Conservation (phyloP, 2,329 filamentous ascomycete species). For the Neofusicoccum sp. region DNA sequence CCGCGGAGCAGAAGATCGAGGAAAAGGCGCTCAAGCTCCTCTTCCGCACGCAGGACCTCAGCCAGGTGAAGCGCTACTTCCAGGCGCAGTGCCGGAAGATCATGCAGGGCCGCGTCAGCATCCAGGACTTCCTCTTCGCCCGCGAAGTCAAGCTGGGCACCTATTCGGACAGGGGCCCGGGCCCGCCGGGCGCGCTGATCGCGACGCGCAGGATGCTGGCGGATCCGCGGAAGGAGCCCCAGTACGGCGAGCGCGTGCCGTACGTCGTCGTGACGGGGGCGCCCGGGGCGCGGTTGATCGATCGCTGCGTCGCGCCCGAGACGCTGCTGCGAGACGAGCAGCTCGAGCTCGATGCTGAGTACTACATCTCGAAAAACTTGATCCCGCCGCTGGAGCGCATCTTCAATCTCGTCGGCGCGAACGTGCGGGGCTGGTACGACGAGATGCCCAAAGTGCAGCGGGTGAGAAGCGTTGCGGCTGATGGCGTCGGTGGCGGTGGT, state of each 20-base stretch:
- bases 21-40: constrained; percentile 86
- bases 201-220: constrained; percentile 81
- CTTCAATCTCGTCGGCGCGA: constrained; percentile 92
- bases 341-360: constrained; percentile 83
- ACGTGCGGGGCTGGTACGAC: constrained; percentile 87
- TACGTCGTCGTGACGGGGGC: constrained; percentile 91
- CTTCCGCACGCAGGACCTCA: constrained; percentile 86
- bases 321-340: constrained; percentile 73
- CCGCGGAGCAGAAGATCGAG: constrained; percentile 94
- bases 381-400: constrained; percentile 94
- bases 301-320: constrained; percentile 87
- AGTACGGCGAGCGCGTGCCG: constrained; percentile 91
- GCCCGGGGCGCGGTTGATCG: constrained; percentile 79
- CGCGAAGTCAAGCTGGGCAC: constrained; percentile 86
- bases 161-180: constrained; percentile 76
- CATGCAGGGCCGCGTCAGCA: constrained; percentile 80
- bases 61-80: constrained; percentile 85
- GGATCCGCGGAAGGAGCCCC: constrained; percentile 83
- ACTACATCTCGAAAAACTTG: constrained; percentile 94
- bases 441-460: constrained; percentile 92
- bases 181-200: constrained; percentile 85
- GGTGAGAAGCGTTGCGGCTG: constrained; percentile 58
- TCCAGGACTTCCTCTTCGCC: constrained; percentile 96
- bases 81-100: constrained; percentile 89
- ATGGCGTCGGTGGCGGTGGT: constrained; percentile 13